These are phyloP conservation scores for Alternaria arbusti DNA, from an alignment of 2,329 filamentous ascomycete genomes.

Conservation along the genomic window DNA sequence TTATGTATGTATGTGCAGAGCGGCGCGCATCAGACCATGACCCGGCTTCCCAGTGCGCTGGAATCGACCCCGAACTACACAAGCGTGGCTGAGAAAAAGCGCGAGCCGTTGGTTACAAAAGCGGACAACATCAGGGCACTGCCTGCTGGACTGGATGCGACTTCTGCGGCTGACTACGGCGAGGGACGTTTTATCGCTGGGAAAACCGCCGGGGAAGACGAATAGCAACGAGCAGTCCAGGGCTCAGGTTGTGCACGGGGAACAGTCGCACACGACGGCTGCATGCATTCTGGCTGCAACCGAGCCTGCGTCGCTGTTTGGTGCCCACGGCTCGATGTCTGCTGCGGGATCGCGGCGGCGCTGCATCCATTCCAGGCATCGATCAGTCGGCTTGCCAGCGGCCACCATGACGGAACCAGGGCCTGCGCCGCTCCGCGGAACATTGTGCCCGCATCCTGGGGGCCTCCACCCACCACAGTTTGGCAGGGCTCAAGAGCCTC, in stretches of 20 bases:
- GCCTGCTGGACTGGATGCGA: background rate
- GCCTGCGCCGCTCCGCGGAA: slow-evolving; percentile 11
- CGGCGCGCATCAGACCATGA: slow-evolving; percentile 20
- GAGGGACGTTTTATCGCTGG: slow-evolving; percentile 2
- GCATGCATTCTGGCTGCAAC: slow-evolving; percentile 21
- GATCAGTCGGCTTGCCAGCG: slow-evolving; percentile 11
- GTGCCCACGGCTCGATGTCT: slow-evolving; percentile 19
- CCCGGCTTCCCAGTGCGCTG: slow-evolving; percentile 34
- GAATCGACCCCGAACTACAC: slow-evolving; percentile 36
- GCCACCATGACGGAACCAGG: slow-evolving; percentile 15
- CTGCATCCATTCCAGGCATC: slow-evolving; percentile 10
- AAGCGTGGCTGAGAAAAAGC: slow-evolving; percentile 30
- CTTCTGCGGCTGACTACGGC: slow-evolving; percentile 13
- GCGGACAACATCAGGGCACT: slow-evolving; percentile 18
- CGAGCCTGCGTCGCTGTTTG: slow-evolving; percentile 11
- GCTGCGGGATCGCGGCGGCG: slow-evolving; percentile 19
- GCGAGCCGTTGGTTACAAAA: slow-evolving; percentile 29
- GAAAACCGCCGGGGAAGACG: slow-evolving; percentile 4
- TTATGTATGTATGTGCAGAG: slow-evolving; percentile 27
- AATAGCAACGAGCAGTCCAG: slow-evolving; percentile 6
- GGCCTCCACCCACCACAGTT: background rate
- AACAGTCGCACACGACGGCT: slow-evolving; percentile 14
- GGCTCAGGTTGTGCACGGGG: slow-evolving; percentile 11
- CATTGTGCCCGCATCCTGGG: slow-evolving; percentile 3
- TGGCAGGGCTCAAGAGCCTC: background rate